A percentile compares a stretch with the other conserved stretches of the same genome.
phyloP scores from a whole-genome alignment of 1,139 yeast species.

The Lodderomyces beijingensis region DNA sequence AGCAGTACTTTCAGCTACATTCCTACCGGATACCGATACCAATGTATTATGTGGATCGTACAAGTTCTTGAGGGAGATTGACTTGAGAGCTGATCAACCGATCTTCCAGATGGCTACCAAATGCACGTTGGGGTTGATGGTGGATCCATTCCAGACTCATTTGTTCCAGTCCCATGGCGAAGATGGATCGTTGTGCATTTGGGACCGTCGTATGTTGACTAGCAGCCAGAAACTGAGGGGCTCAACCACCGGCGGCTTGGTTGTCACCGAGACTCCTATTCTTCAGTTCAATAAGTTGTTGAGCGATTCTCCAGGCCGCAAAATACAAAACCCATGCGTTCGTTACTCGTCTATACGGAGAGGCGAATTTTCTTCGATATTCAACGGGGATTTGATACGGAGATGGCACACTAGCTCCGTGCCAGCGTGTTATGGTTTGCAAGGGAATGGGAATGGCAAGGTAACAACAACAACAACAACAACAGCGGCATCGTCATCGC shows the following conservation, averaged over 20 bases:
- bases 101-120: conserved; percentile 72
- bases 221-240: conserved; percentile 11
- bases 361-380: conserved; percentile 77
- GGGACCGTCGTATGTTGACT: conserved; percentile 75
- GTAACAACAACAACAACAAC: conserved; percentile 1
- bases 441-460: neutral
- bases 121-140: conserved; percentile 62
- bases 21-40: conserved; percentile 56
- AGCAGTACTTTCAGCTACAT: conserved; percentile 63
- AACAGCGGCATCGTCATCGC: neutral
- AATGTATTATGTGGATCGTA: conserved; percentile 71
- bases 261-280: conserved; percentile 52
- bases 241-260: conserved; percentile 15
- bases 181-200: conserved; percentile 78
- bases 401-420: conserved; percentile 76
- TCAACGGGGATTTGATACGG: conserved; percentile 72
- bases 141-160: conserved; percentile 62
- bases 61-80: conserved; percentile 75
- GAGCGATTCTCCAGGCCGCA: conserved; percentile 58
- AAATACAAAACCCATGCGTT: conserved; percentile 61
- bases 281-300: conserved; percentile 64
- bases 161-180: conserved; percentile 75
- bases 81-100: conserved; percentile 66
- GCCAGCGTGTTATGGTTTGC: conserved; percentile 29
- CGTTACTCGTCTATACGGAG: conserved; percentile 64